Evolutionary conservation across 768 basidiomycete species (phyloP).

Genomic region (Pisolithus albus): DNA sequence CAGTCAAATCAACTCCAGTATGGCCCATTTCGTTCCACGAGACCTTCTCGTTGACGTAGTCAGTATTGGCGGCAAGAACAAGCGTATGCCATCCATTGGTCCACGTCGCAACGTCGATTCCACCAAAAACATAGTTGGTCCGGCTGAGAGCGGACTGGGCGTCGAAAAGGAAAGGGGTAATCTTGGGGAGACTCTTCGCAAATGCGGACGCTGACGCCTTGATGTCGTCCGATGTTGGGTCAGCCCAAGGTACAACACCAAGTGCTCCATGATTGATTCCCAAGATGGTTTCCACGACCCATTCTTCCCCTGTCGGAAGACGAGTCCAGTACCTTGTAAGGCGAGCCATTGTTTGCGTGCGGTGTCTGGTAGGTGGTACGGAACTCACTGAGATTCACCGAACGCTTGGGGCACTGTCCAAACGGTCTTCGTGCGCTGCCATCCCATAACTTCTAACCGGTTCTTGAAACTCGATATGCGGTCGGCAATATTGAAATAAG

Average conservation of each 20-base stretch:
- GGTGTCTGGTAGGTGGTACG: background rate
- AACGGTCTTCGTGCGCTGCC: constrained; percentile 61
- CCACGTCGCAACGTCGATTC: constrained; percentile 51
- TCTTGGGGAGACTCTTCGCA: constrained; percentile 37
- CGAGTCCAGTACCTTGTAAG: constrained; percentile 51
- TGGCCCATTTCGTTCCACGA: constrained; percentile 26
- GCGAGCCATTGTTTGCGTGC: constrained; percentile 18
- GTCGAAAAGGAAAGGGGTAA: constrained; percentile 42
- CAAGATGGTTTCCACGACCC: constrained; percentile 55
- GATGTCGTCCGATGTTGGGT: constrained; percentile 48
- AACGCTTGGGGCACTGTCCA: constrained; percentile 84
- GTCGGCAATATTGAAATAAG: constrained; percentile 59
- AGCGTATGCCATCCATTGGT: constrained; percentile 34
- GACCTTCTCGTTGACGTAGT: constrained; percentile 33
- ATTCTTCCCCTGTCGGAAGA: constrained; percentile 63
- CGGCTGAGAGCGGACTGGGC: constrained; percentile 31
- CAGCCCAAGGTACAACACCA: constrained; percentile 45
- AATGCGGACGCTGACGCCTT: constrained; percentile 45
- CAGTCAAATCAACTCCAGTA: background rate
- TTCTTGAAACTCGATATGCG: constrained; percentile 61
- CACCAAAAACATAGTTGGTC: constrained; percentile 32
- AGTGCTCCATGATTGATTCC: constrained; percentile 66
- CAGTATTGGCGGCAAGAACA: constrained; percentile 46
- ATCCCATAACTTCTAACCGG: constrained; percentile 55
- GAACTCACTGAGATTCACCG: constrained; percentile 37